Base-by-base conservation (phyloP, 345 rosid species). In the Brassica rapa region DNA sequence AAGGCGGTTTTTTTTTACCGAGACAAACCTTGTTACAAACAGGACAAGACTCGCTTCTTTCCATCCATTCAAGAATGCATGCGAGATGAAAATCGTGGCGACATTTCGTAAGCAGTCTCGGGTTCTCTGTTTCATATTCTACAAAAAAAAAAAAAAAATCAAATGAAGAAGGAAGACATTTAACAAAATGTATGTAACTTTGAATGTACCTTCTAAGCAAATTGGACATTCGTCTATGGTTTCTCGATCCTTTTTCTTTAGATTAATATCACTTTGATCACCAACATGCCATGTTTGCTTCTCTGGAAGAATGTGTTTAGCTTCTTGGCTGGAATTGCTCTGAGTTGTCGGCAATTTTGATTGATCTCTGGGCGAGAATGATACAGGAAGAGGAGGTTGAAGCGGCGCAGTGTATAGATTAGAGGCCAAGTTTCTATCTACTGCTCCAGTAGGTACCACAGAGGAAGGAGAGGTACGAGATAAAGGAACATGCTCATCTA, bases 61-160 rank as follows among this genome's bases (percentile, higher is more conserved):
- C 98, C 91, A 88, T 91, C 98, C 98, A 94, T 79, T 89, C 98
- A 70, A 92, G 88, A 59, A 94, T 87, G 85, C 98, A 94, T 0
- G 98, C 84, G 12, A 94, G 87, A 80, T 92, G 98, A 80, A 81
- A 94, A 80, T 91, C 89, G 78, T 94, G 98, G 62, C 91, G 89
- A 30, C 98, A 94, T 76, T 86, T 85, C 0, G 94, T 93, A n/a
- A 86, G 71, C 78, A 93, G 57, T 82, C 81, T 89, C 24, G 99
- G 97, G 83, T 93, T 95, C 72, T 91, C 96, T 1, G 24, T 39
- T 5, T 93, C 93, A 81, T 95, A 95, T 80, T 90, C 99, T 95
- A 85, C 89, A 85, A 46, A 27, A 33, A 71, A 70, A 30, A 85
- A 55, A 29, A 32, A 71, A 71, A 29, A 46, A 49, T 5, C 56